Evolutionary conservation across 2,329 filamentous ascomycete genomes (phyloP), one percentile per base, ranked within the genome.

Genomic region (Grosmannia clavigera): DNA sequence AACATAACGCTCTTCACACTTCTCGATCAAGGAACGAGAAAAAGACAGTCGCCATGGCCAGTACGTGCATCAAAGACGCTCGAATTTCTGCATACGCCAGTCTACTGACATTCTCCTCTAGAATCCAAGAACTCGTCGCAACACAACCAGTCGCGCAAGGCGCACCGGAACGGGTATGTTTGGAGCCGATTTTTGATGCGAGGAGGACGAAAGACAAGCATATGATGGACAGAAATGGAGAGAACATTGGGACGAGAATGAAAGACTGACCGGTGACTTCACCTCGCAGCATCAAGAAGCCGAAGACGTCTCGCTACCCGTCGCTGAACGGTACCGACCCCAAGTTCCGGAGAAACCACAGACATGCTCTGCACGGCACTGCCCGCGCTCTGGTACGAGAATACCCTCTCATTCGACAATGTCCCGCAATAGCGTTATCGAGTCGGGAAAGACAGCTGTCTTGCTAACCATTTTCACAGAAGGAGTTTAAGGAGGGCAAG

Each of bases 111-210:
- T 48, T 55, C 33, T 56, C 31, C 11, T 61, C 52, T 76, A 96
- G 92, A 97, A 85, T 97, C 94, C 73, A 97, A 97, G 91, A 97
- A 97, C 87, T 95, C 90, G 81, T 96, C 92, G 74, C 92, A 97
- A 85, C 91, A 96, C 83, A 96, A 96, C 82, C 88, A 94, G 86
- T 85, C 84, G 78, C 88, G 88, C 83, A 99, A 99, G 89, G 92
- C 91, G 81, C 94, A 99, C 87, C 87, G 88, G 76, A 99, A 99
- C 84, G 94, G 94, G 92, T 96, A 87, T 72, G 87, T 81, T 62
- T 56, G 57, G 33, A 53, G 16, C 9, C 33, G 52, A 38, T 19
- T 5, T 3, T 54, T 19, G 19, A 46, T 55, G 31, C 11, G 55
- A 40, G 9, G 57, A 29, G 14, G n/a, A 40, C 1, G 54, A 11